These are phyloP conservation scores for Xylaria curta DNA, from an alignment of 495 filamentous ascomycete genomes.

Conservation along the genomic window DNA sequence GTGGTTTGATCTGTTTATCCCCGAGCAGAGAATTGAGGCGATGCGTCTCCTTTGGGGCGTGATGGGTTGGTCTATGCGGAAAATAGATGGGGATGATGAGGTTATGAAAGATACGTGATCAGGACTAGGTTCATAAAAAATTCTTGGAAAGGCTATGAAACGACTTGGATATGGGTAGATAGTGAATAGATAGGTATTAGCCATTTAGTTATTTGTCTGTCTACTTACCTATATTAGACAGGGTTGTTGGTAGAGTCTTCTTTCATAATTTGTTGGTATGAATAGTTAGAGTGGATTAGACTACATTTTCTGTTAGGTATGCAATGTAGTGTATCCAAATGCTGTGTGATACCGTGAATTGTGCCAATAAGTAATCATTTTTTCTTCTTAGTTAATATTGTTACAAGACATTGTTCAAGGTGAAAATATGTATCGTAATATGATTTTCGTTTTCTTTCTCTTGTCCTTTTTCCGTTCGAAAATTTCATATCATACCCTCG, in stretches of 20 bases:
- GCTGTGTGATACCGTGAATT: background rate
- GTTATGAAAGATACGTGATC: slow-evolving; percentile 44
- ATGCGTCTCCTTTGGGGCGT: slow-evolving; percentile 78
- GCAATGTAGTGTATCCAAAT: background rate
- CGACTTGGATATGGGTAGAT: background rate
- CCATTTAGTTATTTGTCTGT: background rate
- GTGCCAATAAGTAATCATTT: background rate
- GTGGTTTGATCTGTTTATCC: slow-evolving; percentile 80
- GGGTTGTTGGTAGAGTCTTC: background rate
- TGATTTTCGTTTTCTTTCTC: background rate
- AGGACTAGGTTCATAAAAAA: background rate
- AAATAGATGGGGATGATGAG: slow-evolving; percentile 43
- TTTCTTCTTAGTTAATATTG: background rate
- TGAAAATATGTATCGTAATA: background rate
- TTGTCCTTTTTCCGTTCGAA: background rate
- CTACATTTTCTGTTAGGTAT: background rate
- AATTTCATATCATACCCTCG: too few species aligned
- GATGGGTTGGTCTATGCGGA: slow-evolving; percentile 73
- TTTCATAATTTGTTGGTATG: background rate
- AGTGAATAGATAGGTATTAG: background rate
- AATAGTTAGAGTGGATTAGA: background rate
- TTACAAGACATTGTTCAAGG: background rate
- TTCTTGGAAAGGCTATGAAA: background rate
- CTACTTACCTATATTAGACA: background rate
- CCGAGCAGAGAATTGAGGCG: slow-evolving; percentile 70